Conservation (phyloP, 164 flowering plant species). For the Annona cherimola region DNA sequence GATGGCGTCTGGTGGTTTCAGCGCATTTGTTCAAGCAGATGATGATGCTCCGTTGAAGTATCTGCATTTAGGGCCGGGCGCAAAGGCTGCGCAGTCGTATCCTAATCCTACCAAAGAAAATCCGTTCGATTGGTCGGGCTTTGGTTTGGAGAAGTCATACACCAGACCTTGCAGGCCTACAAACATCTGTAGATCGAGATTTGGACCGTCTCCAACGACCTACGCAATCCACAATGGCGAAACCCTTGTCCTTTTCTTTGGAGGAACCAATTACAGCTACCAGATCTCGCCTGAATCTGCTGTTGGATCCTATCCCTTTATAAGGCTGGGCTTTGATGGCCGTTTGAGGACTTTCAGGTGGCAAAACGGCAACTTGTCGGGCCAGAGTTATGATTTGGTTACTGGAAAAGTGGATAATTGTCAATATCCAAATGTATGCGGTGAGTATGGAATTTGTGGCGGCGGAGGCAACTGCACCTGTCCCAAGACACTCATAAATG, state of each 20-base stretch:
- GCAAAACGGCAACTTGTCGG: conserved; percentile 1
- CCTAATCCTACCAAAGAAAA: neutral
- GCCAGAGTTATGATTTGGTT: conserved; percentile 15
- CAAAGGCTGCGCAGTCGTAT: no score
- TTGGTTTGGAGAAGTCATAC: no score
- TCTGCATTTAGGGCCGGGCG: neutral
- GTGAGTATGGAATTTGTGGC: conserved; percentile 23
- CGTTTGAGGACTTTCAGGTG: conserved; percentile 26
- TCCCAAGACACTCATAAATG: conserved; percentile 5
- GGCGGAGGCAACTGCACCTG: conserved; percentile 22
- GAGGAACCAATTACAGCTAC: neutral
- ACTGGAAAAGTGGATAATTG: conserved; percentile 2
- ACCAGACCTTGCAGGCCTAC: neutral
- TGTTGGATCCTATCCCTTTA: conserved; percentile 5
- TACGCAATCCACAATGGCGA: neutral
- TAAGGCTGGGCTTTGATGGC: conserved; percentile 30
- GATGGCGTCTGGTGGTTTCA: neutral
- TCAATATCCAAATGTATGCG: conserved; percentile 22
- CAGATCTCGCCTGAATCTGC: neutral
- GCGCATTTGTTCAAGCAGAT: neutral
- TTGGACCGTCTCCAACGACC: no score
- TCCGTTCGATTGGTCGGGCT: no score
- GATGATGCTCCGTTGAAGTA: neutral
- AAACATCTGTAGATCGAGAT: neutral
- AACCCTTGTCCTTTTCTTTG: neutral